phyloP scores from a whole-genome alignment of 768 basidiomycete species.

The Leccinum truebloodii region DNA sequence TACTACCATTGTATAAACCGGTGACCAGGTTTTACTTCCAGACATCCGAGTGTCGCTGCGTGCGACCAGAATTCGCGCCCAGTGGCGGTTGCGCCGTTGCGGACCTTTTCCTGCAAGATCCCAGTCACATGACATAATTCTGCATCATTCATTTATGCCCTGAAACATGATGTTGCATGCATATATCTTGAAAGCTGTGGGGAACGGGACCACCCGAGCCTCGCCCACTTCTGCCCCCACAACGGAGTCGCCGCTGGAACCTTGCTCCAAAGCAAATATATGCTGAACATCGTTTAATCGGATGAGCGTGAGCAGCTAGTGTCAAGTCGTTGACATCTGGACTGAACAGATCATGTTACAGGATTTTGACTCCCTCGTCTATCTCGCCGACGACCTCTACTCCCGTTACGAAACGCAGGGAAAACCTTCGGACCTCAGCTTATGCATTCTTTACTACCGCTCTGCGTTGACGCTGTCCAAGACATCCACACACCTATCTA shows the following conservation, averaged over 20 bases:
- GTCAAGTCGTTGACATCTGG: neutral
- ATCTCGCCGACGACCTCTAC: constrained; percentile 27
- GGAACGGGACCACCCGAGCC: constrained; percentile 5
- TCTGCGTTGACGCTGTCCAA: constrained; percentile 27
- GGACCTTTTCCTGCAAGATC: constrained; percentile 8
- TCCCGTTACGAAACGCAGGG: constrained; percentile 24
- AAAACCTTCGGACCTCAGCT: constrained; percentile 25
- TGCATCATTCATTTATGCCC: constrained; percentile 5
- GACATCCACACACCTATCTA: constrained; percentile 17
- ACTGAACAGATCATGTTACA: constrained; percentile 7
- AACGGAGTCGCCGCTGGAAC: neutral
- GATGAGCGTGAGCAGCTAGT: constrained; percentile 21
- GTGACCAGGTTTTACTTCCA: neutral
- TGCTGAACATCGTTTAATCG: neutral
- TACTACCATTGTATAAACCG: neutral
- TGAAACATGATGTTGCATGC: constrained; percentile 7
- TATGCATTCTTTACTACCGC: constrained; percentile 29
- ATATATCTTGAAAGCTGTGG: constrained; percentile 13
- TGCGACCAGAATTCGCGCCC: neutral
- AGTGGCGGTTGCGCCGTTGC: neutral
- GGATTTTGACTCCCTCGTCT: constrained; percentile 27
- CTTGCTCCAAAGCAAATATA: neutral
- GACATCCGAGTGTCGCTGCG: neutral
- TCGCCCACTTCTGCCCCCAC: constrained; percentile 5
- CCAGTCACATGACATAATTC: constrained; percentile 17